Conservation (phyloP, 2,329 filamentous ascomycete species). For the Cladophialophora exuberans region DNA sequence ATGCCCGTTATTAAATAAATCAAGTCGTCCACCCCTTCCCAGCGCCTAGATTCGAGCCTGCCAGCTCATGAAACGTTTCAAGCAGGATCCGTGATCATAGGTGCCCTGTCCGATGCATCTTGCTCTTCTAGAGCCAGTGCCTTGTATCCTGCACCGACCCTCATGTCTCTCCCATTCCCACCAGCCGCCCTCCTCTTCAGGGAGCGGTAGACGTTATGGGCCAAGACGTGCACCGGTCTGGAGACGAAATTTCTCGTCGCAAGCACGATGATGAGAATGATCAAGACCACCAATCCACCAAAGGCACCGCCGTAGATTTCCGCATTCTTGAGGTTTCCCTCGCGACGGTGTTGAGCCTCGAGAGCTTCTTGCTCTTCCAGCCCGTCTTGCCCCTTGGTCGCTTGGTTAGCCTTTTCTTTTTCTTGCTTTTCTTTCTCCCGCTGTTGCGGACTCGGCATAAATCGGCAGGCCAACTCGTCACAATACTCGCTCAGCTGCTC, state of each 20-base stretch:
- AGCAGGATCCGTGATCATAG: slow-evolving; percentile 17
- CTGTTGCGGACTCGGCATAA: slow-evolving; percentile 27
- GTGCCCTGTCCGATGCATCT: slow-evolving; percentile 7
- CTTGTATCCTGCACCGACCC: slow-evolving; percentile 18
- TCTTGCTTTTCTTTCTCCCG: slow-evolving; percentile 21
- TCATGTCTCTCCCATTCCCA: not conserved
- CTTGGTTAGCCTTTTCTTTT: slow-evolving; percentile 16
- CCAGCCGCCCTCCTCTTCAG: not conserved
- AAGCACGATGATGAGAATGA: slow-evolving; percentile 21
- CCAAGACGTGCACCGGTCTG: slow-evolving; percentile 17
- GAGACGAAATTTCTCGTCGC: slow-evolving; percentile 26
- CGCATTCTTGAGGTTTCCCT: slow-evolving; percentile 10
- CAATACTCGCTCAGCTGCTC: slow-evolving; percentile 37
- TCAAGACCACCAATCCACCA: slow-evolving; percentile 14
- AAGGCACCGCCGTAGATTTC: slow-evolving; percentile 22
- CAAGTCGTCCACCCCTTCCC: not conserved
- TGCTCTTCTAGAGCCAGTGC: slow-evolving; percentile 17
- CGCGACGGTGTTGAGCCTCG: not conserved
- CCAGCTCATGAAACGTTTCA: not conserved
- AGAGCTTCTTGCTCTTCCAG: slow-evolving; percentile 3
- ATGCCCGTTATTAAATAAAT: too few relatives aligned
- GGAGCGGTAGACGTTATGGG: slow-evolving; percentile 7
- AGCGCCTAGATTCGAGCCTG: too few relatives aligned
- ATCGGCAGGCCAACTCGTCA: slow-evolving; percentile 30
- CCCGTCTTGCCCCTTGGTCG: not conserved